phyloP scores from a whole-genome alignment of 2,329 filamentous ascomycete genomes.

The Monosporascus sp. region DNA sequence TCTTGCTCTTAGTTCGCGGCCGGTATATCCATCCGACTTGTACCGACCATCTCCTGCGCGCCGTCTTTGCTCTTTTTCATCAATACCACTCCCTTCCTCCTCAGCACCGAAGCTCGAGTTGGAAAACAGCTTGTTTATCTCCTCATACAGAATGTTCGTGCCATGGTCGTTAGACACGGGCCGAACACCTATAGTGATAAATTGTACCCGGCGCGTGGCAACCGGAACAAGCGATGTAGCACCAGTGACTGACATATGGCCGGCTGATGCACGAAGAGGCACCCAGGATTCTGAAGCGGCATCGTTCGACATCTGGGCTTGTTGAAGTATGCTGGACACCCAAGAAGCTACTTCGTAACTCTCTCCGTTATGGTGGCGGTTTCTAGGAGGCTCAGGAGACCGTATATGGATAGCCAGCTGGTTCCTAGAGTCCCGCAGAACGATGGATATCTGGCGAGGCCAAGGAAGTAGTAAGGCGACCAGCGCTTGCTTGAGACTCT shows the following conservation, averaged over 20 bases:
- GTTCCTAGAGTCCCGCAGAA: conserved; percentile 46
- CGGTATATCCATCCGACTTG: conserved; percentile 44
- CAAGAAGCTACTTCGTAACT: conserved; percentile 13
- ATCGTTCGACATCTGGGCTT: conserved; percentile 58
- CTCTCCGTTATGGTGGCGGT: conserved; percentile 6
- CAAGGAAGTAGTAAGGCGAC: conserved; percentile 68
- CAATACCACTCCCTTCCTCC: conserved; percentile 40
- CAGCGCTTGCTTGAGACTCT: conserved; percentile 53
- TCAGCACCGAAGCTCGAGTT: conserved; percentile 70
- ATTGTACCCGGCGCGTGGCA: conserved; percentile 70
- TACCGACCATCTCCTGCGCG: conserved; percentile 16
- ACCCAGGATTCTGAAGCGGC: conserved; percentile 60
- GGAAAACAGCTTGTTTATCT: conserved; percentile 72
- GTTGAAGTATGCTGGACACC: conserved; percentile 53
- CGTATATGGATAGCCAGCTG: conserved; percentile 35
- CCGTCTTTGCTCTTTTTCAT: conserved; percentile 25
- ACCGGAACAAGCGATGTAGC: conserved; percentile 67
- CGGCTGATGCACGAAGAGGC: conserved; percentile 60
- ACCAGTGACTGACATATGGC: conserved; percentile 59
- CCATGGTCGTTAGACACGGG: conserved; percentile 55
- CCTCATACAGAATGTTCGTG: conserved; percentile 66
- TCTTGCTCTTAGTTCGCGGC: conserved; percentile 46
- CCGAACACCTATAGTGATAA: conserved; percentile 71
- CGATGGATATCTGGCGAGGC: conserved; percentile 51
- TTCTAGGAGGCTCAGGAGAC: conserved; percentile 7